Evolutionary conservation across 805 yeast genomes (phyloP), one percentile per base, ranked within the genome.

Genomic region (Candida qinlingensis): DNA sequence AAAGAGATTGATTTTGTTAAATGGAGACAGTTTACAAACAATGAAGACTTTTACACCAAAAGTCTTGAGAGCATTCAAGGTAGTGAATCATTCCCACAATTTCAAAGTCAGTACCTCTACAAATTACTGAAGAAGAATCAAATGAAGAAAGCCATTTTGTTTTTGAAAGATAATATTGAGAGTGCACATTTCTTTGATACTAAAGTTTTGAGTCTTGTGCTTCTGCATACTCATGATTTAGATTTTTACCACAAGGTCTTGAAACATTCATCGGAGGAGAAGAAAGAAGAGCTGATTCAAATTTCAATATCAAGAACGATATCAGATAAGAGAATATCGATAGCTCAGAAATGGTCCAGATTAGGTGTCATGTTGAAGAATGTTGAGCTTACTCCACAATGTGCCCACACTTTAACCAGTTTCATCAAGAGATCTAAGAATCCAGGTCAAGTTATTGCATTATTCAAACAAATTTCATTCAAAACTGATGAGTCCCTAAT

Each of bases 81-180:
- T 13, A 26, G 41, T 5, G 12, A 19, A 6, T 35, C 51, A 9
- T 13, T 41, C 13, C 9, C 41, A 12, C 46, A 47, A 9, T 43
- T 55, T 37, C 45, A 51, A 45, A 46, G 49, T 37, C 41, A 48
- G 7, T 50, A 51, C 33, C 41, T 51, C 10, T 40, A 46, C 36
- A 52, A 49, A 39, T 35, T 49, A 28, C 9, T 53, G 39, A 50
- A 50, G 33, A n/a, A 10, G 12, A 31, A 41, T n/a, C 38, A 44
- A 11, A 35, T 42, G 42, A 42, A 42, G 27, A 11, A n/a, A 10
- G 44, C 41, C 6, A 40, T 44, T 10, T 28, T 13, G 3, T 43
- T 40, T 30, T 27, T 37, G n/a, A 26, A 37, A 10, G 12, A n/a
- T n/a, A 39, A 41, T 28, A 7, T 37, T 7, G 7, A 26, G 19